phyloP scores from a whole-genome alignment of 2,329 filamentous ascomycete genomes.

The Venturia effusa region DNA sequence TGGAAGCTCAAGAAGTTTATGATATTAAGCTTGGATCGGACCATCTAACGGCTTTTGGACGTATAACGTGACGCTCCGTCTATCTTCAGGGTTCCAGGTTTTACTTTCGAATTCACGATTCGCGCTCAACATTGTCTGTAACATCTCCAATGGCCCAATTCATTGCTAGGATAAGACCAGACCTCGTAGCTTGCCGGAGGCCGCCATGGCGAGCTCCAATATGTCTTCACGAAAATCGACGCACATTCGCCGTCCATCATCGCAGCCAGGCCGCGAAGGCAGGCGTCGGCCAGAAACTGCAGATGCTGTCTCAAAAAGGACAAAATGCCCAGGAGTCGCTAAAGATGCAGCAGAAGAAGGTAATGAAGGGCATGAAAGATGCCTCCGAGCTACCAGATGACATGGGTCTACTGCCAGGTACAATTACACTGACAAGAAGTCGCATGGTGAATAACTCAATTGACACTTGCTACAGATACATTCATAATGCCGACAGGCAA shows the following conservation, averaged over 20 bases:
- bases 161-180: background rate
- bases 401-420: constrained; percentile 3
- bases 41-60: background rate
- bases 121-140: background rate
- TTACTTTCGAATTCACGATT: background rate
- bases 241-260: background rate
- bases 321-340: background rate
- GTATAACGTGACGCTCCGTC: background rate
- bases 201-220: background rate
- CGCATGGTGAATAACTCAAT: background rate
- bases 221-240: constrained; percentile 2
- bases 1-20: background rate
- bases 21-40: background rate
- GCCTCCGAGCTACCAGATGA: background rate
- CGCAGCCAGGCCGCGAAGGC: background rate
- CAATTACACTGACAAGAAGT: background rate
- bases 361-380: background rate
- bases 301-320: background rate
- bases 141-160: background rate
- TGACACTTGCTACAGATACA: background rate
- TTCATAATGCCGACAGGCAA: constrained; percentile 4
- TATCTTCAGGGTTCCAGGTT: background rate
- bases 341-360: background rate
- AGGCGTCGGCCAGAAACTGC: background rate
- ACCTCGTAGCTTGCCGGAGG: background rate